These are phyloP conservation scores for Mucor saturninus DNA, from an alignment of 371 early-diverging fungal species.

Conservation along the genomic window DNA sequence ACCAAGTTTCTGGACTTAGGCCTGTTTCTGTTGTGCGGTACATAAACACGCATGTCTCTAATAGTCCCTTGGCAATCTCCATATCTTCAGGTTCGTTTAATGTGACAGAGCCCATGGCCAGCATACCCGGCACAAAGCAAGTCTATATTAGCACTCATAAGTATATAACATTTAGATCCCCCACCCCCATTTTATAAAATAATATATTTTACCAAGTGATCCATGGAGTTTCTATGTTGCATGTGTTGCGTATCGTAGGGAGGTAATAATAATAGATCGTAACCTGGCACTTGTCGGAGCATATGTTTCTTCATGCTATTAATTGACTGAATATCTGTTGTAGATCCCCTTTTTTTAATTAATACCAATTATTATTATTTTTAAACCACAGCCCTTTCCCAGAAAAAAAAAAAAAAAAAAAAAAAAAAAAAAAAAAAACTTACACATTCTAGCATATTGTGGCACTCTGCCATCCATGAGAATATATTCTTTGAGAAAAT, in stretches of 20 bases:
- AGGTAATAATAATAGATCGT: conserved; percentile 53
- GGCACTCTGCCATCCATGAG: conserved; percentile 55
- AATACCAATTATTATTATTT: no score
- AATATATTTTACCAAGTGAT: conserved; percentile 49
- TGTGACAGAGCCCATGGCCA: conserved; percentile 61
- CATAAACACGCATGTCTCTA: conserved; percentile 63
- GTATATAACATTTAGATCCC: neutral
- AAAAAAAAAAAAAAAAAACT: conserved; percentile 11
- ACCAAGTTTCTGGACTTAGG: conserved; percentile 58
- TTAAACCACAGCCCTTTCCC: neutral
- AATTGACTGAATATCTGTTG: conserved; percentile 50
- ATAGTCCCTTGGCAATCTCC: conserved; percentile 49
- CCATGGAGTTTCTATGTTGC: conserved; percentile 44
- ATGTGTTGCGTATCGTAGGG: conserved; percentile 36
- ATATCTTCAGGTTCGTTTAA: conserved; percentile 49
- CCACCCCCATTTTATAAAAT: neutral
- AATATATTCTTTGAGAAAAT: conserved; percentile 75
- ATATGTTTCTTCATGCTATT: conserved; percentile 57
- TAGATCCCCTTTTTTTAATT: no score
- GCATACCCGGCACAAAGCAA: conserved; percentile 73
- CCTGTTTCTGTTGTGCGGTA: conserved; percentile 58
- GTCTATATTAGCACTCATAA: conserved; percentile 29
- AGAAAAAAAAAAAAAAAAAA: neutral
- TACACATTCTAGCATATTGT: conserved; percentile 63
- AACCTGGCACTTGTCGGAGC: conserved; percentile 46